Percentiles rank a stretch among this genome's conserved stretches.
Conservation (phyloP, 1,284 basidiomycete species). For the Trichosporon asahii region DNA sequence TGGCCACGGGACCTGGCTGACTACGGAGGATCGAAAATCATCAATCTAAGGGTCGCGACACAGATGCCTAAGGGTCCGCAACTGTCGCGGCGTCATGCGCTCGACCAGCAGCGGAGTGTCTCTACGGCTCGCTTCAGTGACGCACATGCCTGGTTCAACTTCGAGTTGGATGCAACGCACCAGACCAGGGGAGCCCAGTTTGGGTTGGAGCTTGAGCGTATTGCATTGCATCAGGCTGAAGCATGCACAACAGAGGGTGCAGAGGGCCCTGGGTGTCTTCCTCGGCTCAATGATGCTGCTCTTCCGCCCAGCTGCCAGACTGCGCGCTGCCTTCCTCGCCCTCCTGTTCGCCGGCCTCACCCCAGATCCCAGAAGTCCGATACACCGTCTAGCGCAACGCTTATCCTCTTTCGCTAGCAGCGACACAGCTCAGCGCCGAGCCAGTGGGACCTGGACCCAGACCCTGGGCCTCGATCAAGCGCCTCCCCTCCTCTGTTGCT, state of each 20-base stretch:
- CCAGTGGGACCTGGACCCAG: constrained; percentile 4
- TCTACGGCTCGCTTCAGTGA: neutral
- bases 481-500: neutral
- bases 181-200: neutral
- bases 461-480: constrained; percentile 6
- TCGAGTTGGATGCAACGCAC: neutral
- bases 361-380: constrained; percentile 1
- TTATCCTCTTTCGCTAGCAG: neutral
- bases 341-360: too few relatives aligned
- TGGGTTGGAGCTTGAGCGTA: constrained; percentile 11
- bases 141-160: neutral
- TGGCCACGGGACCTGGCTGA: neutral
- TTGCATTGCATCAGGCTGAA: neutral
- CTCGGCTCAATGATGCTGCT: neutral
- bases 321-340: neutral
- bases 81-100: neutral
- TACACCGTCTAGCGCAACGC: neutral
- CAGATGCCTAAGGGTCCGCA: neutral
- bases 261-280: neutral
- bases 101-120: neutral
- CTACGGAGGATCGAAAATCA: neutral
- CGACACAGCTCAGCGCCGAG: neutral
- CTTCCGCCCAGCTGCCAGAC: neutral
- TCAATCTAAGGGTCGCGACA: constrained; percentile 1
- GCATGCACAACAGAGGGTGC: neutral